Evolutionary conservation across 371 early-diverging fungal species (phyloP).

Genomic region (Umbelopsis sp.): DNA sequence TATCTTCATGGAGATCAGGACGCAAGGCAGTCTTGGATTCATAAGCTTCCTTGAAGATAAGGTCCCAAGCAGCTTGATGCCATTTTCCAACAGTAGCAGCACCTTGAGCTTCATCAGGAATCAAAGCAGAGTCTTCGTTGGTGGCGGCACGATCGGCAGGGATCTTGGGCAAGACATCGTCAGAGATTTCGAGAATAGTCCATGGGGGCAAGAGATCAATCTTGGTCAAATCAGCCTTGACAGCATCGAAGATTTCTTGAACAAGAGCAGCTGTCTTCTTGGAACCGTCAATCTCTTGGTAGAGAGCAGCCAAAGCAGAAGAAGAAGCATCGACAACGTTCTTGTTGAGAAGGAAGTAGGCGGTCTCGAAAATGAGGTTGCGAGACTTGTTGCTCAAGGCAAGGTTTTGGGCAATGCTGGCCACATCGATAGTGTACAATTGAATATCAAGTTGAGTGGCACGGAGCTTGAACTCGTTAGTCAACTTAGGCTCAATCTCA

Average conservation of each 20-base stretch:
- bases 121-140: conserved; percentile 26
- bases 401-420: conserved; percentile 64
- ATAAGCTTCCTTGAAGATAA: conserved; percentile 84
- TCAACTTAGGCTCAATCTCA: conserved; percentile 70
- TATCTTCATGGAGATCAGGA: conserved; percentile 67
- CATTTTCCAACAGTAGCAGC: conserved; percentile 49
- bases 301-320: conserved; percentile 31
- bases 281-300: conserved; percentile 34
- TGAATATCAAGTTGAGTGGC: conserved; percentile 62
- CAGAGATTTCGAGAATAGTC: conserved; percentile 53
- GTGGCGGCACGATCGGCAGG: conserved; percentile 40
- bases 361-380: conserved; percentile 62
- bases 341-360: conserved; percentile 53
- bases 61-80: conserved; percentile 70
- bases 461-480: conserved; percentile 68
- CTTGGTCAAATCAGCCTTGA: conserved; percentile 32
- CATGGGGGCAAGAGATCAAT: conserved; percentile 57
- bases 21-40: conserved; percentile 56
- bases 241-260: conserved; percentile 32
- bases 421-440: conserved; percentile 67
- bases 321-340: conserved; percentile 23
- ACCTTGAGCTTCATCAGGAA: conserved; percentile 51
- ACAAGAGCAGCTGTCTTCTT: conserved; percentile 30
- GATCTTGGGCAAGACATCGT: conserved; percentile 34
- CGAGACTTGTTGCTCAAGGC: conserved; percentile 56